phyloP scores from a whole-genome alignment of 2,329 filamentous ascomycete genomes.

The Ophiocordyceps camponoti-rufipedis region DNA sequence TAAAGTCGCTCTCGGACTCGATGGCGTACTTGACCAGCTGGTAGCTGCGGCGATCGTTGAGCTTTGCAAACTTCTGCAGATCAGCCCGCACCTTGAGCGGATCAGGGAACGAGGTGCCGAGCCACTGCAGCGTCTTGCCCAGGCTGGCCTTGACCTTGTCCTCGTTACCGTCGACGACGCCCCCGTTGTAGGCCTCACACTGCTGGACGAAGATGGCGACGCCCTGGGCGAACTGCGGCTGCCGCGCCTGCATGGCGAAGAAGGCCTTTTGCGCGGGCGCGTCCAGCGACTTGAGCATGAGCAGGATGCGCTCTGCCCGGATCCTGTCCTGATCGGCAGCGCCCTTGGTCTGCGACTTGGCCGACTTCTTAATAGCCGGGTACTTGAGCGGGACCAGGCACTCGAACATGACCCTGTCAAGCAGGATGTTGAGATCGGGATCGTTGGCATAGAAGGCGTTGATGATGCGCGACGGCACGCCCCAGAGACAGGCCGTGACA shows the following conservation, averaged over 20 bases:
- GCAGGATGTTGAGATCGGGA: conserved; percentile 61
- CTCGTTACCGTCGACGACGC: conserved; percentile 56
- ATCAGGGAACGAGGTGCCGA: conserved; percentile 64
- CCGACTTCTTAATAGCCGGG: conserved; percentile 46
- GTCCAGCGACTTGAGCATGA: conserved; percentile 65
- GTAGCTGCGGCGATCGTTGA: conserved; percentile 78
- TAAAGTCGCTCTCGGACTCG: conserved; percentile 74
- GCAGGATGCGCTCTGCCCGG: conserved; percentile 65
- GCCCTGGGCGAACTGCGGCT: conserved; percentile 54
- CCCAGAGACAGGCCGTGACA: conserved; percentile 56
- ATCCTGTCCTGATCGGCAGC: conserved; percentile 51
- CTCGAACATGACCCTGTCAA: conserved; percentile 76
- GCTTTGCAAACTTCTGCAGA: conserved; percentile 77
- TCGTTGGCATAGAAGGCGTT: conserved; percentile 86
- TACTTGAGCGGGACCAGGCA: conserved; percentile 79
- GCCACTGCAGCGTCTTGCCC: conserved; percentile 51
- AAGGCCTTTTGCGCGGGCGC: conserved; percentile 68
- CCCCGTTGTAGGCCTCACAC: conserved; percentile 85
- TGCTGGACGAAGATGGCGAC: conserved; percentile 59
- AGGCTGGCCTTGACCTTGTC: conserved; percentile 53
- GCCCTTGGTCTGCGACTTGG: conserved; percentile 32
- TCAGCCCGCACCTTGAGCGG: conserved; percentile 52
- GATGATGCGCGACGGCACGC: conserved; percentile 70
- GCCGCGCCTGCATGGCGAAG: conserved; percentile 66
- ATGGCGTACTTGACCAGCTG: conserved; percentile 77